Conservation (phyloP, 1,284 basidiomycete species). For the Pseudomicrostroma phylloplanum region DNA sequence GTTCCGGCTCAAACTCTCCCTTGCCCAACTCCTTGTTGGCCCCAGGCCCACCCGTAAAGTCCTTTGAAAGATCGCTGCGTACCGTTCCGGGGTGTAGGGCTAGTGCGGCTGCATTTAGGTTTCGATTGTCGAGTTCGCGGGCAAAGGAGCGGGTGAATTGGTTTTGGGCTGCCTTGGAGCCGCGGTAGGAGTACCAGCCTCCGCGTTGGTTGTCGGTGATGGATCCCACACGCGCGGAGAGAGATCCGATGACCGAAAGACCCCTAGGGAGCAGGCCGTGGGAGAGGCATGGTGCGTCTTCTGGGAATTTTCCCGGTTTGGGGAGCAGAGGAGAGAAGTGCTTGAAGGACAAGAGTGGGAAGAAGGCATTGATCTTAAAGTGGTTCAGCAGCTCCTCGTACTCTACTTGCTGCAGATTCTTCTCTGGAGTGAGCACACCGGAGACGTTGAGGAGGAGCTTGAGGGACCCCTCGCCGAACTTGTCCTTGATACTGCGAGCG, state of each 20-base stretch:
- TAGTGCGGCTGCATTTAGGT: slow-evolving; percentile 56
- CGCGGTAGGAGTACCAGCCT: slow-evolving; percentile 68
- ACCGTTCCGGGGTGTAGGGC: slow-evolving; percentile 53
- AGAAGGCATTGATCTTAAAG: slow-evolving; percentile 55
- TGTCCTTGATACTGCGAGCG: slow-evolving; percentile 49
- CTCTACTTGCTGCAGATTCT: slow-evolving; percentile 58
- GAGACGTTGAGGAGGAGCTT: slow-evolving; percentile 54
- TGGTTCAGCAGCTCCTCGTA: slow-evolving; percentile 53
- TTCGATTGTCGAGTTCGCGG: slow-evolving; percentile 59
- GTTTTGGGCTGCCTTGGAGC: slow-evolving; percentile 69
- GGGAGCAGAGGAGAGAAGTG: slow-evolving; percentile 56
- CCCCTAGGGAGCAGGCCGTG: slow-evolving; percentile 47
- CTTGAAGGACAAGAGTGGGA: slow-evolving; percentile 55
- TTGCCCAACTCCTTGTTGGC: slow-evolving; percentile 28
- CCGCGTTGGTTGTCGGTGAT: slow-evolving; percentile 62
- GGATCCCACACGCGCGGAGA: slow-evolving; percentile 62
- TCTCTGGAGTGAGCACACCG: slow-evolving; percentile 58
- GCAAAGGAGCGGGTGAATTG: slow-evolving; percentile 67
- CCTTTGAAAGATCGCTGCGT: slow-evolving; percentile 57
- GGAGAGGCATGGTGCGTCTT: slow-evolving; percentile 16
- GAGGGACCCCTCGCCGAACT: slow-evolving; percentile 51
- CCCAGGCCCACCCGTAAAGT: slow-evolving; percentile 43
- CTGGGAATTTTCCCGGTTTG: slow-evolving; percentile 40
- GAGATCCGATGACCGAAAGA: slow-evolving; percentile 51
- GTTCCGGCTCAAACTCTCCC: slow-evolving; percentile 61